Evolutionary conservation across 2,329 filamentous ascomycete genomes (phyloP).

Genomic region (Dryadomyces quercus-mongolicae): DNA sequence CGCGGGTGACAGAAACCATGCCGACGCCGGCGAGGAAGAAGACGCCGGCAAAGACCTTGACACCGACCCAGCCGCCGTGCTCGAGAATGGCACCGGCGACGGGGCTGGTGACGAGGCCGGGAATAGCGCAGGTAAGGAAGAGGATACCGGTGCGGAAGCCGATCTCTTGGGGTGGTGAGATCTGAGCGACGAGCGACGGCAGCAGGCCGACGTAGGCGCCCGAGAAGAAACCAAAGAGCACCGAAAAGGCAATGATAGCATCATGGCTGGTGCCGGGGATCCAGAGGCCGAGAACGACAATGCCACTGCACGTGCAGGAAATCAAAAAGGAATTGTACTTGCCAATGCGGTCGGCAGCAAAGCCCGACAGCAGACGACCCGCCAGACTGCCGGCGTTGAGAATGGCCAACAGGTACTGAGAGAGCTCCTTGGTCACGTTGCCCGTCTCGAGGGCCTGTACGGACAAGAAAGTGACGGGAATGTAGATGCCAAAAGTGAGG

Average conservation of each 20-base stretch:
- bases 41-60: constrained; percentile 25
- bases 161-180: constrained; percentile 41
- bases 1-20: constrained; percentile 14
- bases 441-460: constrained; percentile 12
- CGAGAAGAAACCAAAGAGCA: constrained; percentile 29
- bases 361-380: constrained; percentile 18
- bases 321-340: constrained; percentile 30
- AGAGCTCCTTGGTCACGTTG: constrained; percentile 11
- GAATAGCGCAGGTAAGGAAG: constrained; percentile 38
- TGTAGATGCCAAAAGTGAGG: constrained; percentile 16
- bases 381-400: constrained; percentile 21
- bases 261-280: constrained; percentile 20
- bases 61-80: constrained; percentile 16
- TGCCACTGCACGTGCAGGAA: constrained; percentile 28
- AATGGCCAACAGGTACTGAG: constrained; percentile 15
- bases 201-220: constrained; percentile 28
- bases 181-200: constrained; percentile 31
- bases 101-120: constrained; percentile 37
- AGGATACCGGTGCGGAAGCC: constrained; percentile 40
- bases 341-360: constrained; percentile 22
- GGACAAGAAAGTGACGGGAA: constrained; percentile 16
- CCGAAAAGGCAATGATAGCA: constrained; percentile 25
- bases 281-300: constrained; percentile 30
- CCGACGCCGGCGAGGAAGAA: constrained; percentile 19
- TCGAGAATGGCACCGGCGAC: constrained; percentile 30